These are phyloP conservation scores for Haberlea rhodopensis DNA, from an alignment of 257 asterid genomes.

Conservation along the genomic window DNA sequence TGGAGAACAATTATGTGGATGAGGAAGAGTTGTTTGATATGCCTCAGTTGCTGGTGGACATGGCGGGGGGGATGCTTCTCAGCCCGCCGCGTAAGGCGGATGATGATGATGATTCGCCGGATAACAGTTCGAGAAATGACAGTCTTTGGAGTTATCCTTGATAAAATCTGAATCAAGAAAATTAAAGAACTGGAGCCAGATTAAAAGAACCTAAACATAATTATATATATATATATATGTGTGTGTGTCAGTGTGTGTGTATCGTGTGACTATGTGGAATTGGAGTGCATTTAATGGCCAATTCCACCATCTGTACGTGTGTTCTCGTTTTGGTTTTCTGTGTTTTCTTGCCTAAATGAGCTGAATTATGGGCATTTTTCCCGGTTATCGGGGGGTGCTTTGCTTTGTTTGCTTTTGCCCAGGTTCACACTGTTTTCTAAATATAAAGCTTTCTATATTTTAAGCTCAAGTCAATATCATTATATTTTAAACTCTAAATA, in stretches of 20 bases:
- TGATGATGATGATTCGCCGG: slow-evolving; percentile 32
- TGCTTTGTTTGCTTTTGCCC: not conserved
- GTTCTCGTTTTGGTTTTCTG: not conserved
- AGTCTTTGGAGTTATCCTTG: slow-evolving; percentile 42
- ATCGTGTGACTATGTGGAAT: not conserved
- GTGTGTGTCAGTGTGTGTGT: not conserved
- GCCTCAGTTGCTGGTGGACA: slow-evolving; percentile 55
- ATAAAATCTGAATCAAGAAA: slow-evolving; percentile 3
- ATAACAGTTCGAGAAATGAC: slow-evolving; percentile 29
- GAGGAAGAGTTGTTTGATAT: slow-evolving; percentile 54
- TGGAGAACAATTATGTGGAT: slow-evolving; percentile 32
- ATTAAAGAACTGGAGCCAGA: slow-evolving; percentile 11
- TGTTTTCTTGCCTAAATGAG: not conserved
- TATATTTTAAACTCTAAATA: no score
- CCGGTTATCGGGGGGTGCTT: not conserved
- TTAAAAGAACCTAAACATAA: not conserved
- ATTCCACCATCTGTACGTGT: not conserved
- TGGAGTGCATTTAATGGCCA: slow-evolving; percentile 18
- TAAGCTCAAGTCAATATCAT: no score
- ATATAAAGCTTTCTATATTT: no score
- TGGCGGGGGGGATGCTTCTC: slow-evolving; percentile 64
- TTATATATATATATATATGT: slow-evolving; percentile 14
- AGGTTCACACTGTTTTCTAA: no score
- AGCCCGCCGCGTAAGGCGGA: slow-evolving; percentile 46
- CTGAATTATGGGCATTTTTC: slow-evolving; percentile 8